These are phyloP conservation scores for Leccinum fuscescens DNA, from an alignment of 1,284 basidiomycete species.

Conservation along the genomic window DNA sequence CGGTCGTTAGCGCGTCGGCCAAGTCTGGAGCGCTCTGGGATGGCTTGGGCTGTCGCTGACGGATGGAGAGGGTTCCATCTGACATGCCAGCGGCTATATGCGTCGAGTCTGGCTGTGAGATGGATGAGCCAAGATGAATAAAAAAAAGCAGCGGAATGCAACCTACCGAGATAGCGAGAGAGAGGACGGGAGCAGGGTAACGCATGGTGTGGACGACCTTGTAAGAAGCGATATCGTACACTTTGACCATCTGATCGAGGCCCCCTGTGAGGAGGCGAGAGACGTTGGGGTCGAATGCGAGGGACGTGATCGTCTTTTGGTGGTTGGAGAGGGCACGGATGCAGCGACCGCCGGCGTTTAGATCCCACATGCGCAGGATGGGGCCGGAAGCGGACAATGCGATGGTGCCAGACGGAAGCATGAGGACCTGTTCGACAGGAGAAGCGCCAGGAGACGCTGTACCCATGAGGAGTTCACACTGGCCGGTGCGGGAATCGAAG, in stretches of 20 bases:
- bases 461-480: conserved; percentile 83
- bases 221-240: conserved; percentile 93
- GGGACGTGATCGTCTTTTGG: conserved; percentile 94
- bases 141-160: background rate
- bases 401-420: conserved; percentile 88
- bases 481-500: conserved; percentile 83
- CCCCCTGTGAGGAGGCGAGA: conserved; percentile 86
- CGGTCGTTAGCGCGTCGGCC: conserved; percentile 49
- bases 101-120: conserved; percentile 84
- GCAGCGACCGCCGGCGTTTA: conserved; percentile 90
- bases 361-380: conserved; percentile 93
- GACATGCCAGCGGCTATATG: conserved; percentile 96
- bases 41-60: conserved; percentile 77
- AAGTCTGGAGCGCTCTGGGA: conserved; percentile 54
- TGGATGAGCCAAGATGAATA: conserved; percentile 13
- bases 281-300: conserved; percentile 77
- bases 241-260: conserved; percentile 97
- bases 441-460: conserved; percentile 44
- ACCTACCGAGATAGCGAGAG: conserved; percentile 80
- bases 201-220: conserved; percentile 99
- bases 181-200: conserved; percentile 91
- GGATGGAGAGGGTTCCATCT: conserved; percentile 91
- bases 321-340: conserved; percentile 91
- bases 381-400: conserved; percentile 89
- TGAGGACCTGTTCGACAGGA: conserved; percentile 94